Base-by-base conservation (phyloP, 768 basidiomycete species). In the Russula compacta region DNA sequence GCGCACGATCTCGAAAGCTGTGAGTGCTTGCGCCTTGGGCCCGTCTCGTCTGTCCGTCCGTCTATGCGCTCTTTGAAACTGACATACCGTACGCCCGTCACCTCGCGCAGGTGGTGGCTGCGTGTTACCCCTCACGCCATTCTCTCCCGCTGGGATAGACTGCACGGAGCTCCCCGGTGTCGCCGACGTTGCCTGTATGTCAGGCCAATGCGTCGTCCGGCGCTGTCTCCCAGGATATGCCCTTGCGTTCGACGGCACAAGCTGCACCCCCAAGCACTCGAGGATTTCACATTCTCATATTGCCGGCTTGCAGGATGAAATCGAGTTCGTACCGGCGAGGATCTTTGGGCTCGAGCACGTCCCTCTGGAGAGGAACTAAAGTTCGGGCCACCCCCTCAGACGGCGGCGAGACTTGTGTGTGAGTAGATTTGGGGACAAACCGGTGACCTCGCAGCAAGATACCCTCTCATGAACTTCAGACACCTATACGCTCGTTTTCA, bases 1-100 rank as follows among this genome's bases (percentile, higher is more conserved):
- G 72, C 69, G 60, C 71, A 67, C 43, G 79, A 82, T 43, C 73
- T 83, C 10, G 81, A 80, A 68, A 81, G 80, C 70, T 83, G 81
- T 82, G 57, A 59, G 80, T 77, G 19, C 14, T 47, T 32, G 12
- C 15, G 7, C 4, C 0, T 8, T 2, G n/a, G n/a, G n/a, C n/a
- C 32, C 1, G 8, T 15, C 21, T 29, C 3, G 24, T 29, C 24
- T 29, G 24, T 3, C 24, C 3, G 24, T 29, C 24, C 3, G 24
- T 29, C 24, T 29, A 29, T 29, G 24, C 3, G 24, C 24, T 29
- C 24, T 29, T 29, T 29, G 24, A 29, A 29, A 1, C 24, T 29
- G 24, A 29, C 24, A 29, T 29, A 29, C 24, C 3, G 3, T 29
- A 43, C 8, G n/a, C 7, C 6, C 43, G n/a, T 43, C 40, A 15